These are phyloP conservation scores for Hibiscus syriacus DNA, from an alignment of 345 rosid genomes.

Conservation along the genomic window DNA sequence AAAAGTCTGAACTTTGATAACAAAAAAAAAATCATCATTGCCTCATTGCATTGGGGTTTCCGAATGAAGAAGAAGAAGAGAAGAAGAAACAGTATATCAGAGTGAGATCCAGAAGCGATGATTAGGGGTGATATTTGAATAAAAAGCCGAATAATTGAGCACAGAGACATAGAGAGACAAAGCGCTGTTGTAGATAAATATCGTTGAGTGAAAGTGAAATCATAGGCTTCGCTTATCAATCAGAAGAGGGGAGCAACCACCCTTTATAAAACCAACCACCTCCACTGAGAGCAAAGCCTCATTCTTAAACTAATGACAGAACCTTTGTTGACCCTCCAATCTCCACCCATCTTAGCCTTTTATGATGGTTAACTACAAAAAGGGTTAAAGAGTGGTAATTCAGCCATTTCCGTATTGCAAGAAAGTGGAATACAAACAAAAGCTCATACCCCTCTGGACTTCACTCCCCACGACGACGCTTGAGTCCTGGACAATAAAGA, in stretches of 20 bases:
- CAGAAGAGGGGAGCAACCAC: constrained; percentile 7
- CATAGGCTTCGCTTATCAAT: constrained; percentile 25
- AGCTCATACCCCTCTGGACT: too few species aligned
- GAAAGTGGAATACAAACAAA: background rate
- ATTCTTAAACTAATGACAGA: constrained; percentile 20
- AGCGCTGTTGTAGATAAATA: background rate
- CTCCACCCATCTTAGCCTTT: background rate
- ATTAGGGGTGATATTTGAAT: too few species aligned
- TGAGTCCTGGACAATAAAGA: background rate
- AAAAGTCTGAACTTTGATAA: background rate
- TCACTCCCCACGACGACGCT: background rate
- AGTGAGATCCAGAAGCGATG: too few species aligned
- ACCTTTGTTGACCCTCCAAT: background rate
- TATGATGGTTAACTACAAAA: background rate
- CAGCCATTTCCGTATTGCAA: too few species aligned
- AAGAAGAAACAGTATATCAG: too few species aligned
- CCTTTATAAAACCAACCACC: background rate
- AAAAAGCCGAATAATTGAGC: background rate
- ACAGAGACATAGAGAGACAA: background rate
- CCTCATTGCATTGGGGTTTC: constrained; percentile 6
- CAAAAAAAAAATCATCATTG: constrained; percentile 25
- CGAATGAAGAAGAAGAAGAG: constrained; percentile 10
- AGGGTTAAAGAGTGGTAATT: too few species aligned
- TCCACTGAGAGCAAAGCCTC: constrained; percentile 26
- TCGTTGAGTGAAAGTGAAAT: constrained; percentile 3